Base-by-base conservation (phyloP, 1,284 basidiomycete genomes). In the Grifola frondosa region DNA sequence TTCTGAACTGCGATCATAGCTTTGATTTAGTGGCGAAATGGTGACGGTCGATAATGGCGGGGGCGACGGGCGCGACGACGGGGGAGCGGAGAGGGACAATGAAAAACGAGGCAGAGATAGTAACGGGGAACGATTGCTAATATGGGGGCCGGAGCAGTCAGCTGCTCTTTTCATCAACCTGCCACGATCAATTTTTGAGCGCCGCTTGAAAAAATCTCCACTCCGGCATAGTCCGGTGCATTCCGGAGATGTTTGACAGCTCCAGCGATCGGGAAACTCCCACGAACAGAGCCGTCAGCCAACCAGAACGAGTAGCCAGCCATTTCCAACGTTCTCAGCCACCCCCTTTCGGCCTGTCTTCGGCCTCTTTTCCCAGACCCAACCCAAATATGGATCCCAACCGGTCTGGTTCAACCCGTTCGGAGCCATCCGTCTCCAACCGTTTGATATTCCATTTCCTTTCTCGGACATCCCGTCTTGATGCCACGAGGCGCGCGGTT, bases 1-100 rank as follows among this genome's bases (percentile, higher is more conserved):
- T 78, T 79, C 62, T 78, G 81, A 36, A 78, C 68, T 70, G 84
- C 78, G 49, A 88, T 71, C 84, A 86, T 84, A 55, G 67, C 60
- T 53, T 36, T 30, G 45, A 34, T 32, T 33, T 50, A 43, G 49
- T 41, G 47, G 40, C 42, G 41, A 42, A 56, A 46, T 40, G 58
- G 58, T 54, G 57, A 57, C 51, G 53, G 61, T 53, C 44, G 54
- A 31, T 36, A 47, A 33, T 33, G 59, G 48, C 46, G 53, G 48
- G 56, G 57, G 57, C 52, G 56, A 48, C 42, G 53, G 44, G 51
- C 50, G 53, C 53, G 59, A 55, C 57, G 62, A 57, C 54, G 57
- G 33, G 38, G 52, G 30, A 6, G 57, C 46, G 39, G 48, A 42
- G 37, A 49, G 43, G 36, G 43, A 31, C 34, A 51, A 57, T 28